Conservation (phyloP, 2,329 filamentous ascomycete species). For the Alternaria triticimaculans region DNA sequence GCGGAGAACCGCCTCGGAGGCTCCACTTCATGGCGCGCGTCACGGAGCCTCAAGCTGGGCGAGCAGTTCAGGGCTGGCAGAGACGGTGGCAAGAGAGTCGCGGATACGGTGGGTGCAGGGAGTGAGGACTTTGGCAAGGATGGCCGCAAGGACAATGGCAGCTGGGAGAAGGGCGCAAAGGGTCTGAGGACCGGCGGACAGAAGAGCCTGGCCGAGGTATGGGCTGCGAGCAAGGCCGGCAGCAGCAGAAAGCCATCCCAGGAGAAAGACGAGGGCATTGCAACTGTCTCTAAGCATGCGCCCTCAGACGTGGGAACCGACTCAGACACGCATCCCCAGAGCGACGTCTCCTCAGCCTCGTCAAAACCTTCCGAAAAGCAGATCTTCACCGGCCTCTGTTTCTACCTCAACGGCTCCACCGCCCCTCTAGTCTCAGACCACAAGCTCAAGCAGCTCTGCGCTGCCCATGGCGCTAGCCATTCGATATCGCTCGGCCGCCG, state of each 20-base stretch:
- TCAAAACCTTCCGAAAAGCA: constrained; percentile 33
- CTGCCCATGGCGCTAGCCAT: constrained; percentile 73
- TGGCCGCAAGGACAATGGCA: constrained; percentile 60
- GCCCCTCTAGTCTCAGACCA: constrained; percentile 83
- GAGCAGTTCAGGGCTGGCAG: constrained; percentile 69
- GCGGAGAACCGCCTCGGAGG: constrained; percentile 70
- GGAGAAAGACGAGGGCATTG: constrained; percentile 5
- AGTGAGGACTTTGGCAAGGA: constrained; percentile 62
- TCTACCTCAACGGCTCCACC: constrained; percentile 90
- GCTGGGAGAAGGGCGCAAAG: constrained; percentile 57
- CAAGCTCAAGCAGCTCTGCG: constrained; percentile 79
- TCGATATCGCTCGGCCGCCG: constrained; percentile 74
- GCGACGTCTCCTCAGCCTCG: background rate
- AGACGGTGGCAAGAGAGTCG: constrained; percentile 64
- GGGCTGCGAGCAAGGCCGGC: constrained; percentile 29
- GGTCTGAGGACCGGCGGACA: constrained; percentile 57
- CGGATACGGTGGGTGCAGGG: constrained; percentile 70
- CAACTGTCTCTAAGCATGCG: background rate
- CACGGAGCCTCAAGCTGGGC: constrained; percentile 71
- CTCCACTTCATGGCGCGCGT: constrained; percentile 73
- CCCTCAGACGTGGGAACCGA: background rate
- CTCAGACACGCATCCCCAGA: background rate
- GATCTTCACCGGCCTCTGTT: constrained; percentile 73
- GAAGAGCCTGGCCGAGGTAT: constrained; percentile 39
- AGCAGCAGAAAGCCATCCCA: constrained; percentile 16